A percentile compares a stretch with the other conserved stretches of the same genome.
phyloP scores from a whole-genome alignment of 2,329 filamentous ascomycete genomes.

The Zymoseptoria crescenta region DNA sequence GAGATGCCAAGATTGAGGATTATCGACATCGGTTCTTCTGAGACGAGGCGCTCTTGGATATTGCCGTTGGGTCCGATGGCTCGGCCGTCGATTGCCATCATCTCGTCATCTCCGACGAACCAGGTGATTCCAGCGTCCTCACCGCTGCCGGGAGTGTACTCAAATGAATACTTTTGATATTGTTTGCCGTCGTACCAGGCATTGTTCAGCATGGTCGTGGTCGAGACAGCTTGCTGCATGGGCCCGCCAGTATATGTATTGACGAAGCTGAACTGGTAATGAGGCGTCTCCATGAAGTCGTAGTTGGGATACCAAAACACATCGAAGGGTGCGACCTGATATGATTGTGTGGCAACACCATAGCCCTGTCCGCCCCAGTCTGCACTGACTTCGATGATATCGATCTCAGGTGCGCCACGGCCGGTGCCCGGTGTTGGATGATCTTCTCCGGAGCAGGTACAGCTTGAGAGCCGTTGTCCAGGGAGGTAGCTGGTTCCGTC shows the following conservation, averaged over 20 bases:
- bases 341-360: constrained; percentile 42
- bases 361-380: constrained; percentile 34
- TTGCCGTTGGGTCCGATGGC: constrained; percentile 49
- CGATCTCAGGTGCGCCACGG: constrained; percentile 43
- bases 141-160: constrained; percentile 45
- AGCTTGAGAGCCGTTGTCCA: constrained; percentile 39
- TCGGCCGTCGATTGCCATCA: constrained; percentile 45
- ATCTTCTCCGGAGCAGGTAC: constrained; percentile 39
- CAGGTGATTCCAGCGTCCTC: constrained; percentile 43
- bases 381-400: constrained; percentile 42
- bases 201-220: constrained; percentile 47
- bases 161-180: constrained; percentile 50
- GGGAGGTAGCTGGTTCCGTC: constrained; percentile 39
- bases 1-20: constrained; percentile 48
- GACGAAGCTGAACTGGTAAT: constrained; percentile 40
- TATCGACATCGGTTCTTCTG: constrained; percentile 48
- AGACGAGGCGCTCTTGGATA: constrained; percentile 41
- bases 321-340: constrained; percentile 45
- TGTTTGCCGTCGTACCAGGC: constrained; percentile 47
- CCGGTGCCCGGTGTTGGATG: constrained; percentile 42
- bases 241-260: constrained; percentile 49
- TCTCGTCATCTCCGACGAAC: constrained; percentile 45
- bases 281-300: constrained; percentile 45
- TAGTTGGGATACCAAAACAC: constrained; percentile 46
- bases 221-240: constrained; percentile 50